Base-by-base conservation (phyloP, 2,329 filamentous ascomycete genomes). In the Venturiaceae sp. region DNA sequence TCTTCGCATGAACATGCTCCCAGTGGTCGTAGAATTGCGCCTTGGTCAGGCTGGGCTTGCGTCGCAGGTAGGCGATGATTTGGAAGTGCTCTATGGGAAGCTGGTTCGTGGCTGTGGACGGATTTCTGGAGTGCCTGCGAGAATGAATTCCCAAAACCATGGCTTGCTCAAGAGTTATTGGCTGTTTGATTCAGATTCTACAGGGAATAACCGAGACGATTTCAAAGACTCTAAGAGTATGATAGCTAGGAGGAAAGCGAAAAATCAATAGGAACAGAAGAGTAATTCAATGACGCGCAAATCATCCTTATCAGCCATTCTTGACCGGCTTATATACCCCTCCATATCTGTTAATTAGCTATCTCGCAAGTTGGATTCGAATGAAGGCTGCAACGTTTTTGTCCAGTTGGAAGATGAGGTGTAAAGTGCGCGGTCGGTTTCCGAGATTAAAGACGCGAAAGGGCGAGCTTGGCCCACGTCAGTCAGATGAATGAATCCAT, bases 1-100 rank as follows among this genome's bases (percentile, higher is more conserved):
- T 68, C 3, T 66, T 65, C 3, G 63, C 69, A 59, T 72, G 69
- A 5, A 68, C 60, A 13, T 67, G 62, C 56, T 68, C 58, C 69
- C 69, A 72, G 62, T 70, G 69, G 50, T 67, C 59, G 65, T 71
- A 71, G 63, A 72, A 71, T 53, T 70, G 61, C 11, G 63, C 67
- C 21, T 58, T 65, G 6, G 66, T 68, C 23, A 70, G 59, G 37
- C 62, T 60, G n/a, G 63, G 66, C 26, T 67, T 66, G 19, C 68
- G 66, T 53, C 63, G 66, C 55, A 69, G 65, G 60, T 64, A 64
- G 9, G 57, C 61, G 19, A 65, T 11, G 39, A 66, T 60, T 32
- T 66, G 61, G 14, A 64, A 60, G 47, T 41, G 58, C 14, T 41
- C 30, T 47, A n/a, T n/a, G n/a, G n/a, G n/a, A n/a, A 57, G 54